Evolutionary conservation across 805 yeast species (phyloP), one percentile per base, ranked within the genome.

Genomic region (Nakazawaea molendinolei): DNA sequence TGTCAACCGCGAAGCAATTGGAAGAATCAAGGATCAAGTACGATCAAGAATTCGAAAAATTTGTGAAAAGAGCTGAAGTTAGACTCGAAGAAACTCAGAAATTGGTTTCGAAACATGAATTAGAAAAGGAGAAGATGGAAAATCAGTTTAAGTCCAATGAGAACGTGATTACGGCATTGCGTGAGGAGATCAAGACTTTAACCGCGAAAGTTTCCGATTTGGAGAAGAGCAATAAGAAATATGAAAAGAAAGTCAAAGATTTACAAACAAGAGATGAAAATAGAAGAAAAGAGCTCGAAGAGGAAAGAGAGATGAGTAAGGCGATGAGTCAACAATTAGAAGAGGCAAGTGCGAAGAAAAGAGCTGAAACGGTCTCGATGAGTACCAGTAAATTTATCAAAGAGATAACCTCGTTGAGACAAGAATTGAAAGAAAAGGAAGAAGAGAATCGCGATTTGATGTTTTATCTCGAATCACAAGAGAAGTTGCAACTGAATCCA

Each of bases 371-470:
- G 8, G 5, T 9, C 5, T 9, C 16, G 17, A 13, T 27, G 13
- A 4, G 18, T 22, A n/a, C 9, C 7, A 16, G 23, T 15, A 12
- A 9, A 23, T 9, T n/a, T n/a, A 28, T 16, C 10, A 15, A 8
- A 12, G 56, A 58, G 23, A 64, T 65, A 27, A 47, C 55, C 12
- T 39, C 44, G 15, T 39, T 76, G 19, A 55, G 58, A 28, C 40
- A 40, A 2, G 60, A 67, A 32, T 76, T 71, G 9, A 52, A 51
- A 8, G 84, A 75, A 2, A 50, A 80, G 21, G 53, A 67, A 29
- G 86, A 79, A 27, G 85, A 81, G 51, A 76, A 76, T 3, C 72
- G 67, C 20, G 95, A 86, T 53, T 54, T 86, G 36, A 84, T 87
- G 95, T 81, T 85, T 44, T 85, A 65, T 49, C 56, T 86, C 26